Evolutionary conservation across 108 stramenopile species (phyloP), one percentile per base, ranked within the genome.

Genomic region (Cyclostephanos tholiformis): DNA sequence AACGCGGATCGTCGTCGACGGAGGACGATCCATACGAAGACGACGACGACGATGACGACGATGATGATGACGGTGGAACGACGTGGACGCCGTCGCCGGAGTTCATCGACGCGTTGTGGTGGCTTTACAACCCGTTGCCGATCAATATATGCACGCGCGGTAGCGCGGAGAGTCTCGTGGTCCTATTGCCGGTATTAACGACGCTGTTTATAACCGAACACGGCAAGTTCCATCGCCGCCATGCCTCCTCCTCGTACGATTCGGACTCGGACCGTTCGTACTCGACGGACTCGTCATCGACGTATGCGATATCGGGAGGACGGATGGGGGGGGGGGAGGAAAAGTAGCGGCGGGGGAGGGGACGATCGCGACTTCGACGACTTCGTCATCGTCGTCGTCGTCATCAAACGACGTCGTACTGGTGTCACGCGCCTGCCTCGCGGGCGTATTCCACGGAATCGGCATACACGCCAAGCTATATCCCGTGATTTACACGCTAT

Each of bases 101-200:
- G 39, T 61, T 89, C 14, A 63, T 74, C 32, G 90, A 94, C 75
- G 91, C 88, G 0, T 38, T 91, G 22, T 89, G 84, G 90, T 93
- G 90, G 89, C 43, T 89, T 39, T 91, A 91, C 79, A 97, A 97
- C 79, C 96, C 97, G 4, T 66, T 98, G 20, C 84, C 95, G 9
- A 95, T 98, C 57, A 97, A 97, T 62, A 96, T 97, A 66, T 97
- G 95, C 75, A 97, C 97, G 0, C 69, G 97, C 38, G 97, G 97
- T 17, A 91, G 90, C 29, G 86, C 94, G 17, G 97, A 97, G 69
- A 86, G 88, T 56, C 63, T 97, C 11, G 82, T 94, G 52, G 94
- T 94, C 17, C 58, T 96, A 17, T 79, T 97, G 10, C 95, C 95
- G 9, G 93, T 97, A 8, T 68, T 96, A 48, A 35, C 80, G 16